Base-by-base conservation (phyloP, 768 basidiomycete genomes). In the Pseudohyphozyma bogoriensis region DNA sequence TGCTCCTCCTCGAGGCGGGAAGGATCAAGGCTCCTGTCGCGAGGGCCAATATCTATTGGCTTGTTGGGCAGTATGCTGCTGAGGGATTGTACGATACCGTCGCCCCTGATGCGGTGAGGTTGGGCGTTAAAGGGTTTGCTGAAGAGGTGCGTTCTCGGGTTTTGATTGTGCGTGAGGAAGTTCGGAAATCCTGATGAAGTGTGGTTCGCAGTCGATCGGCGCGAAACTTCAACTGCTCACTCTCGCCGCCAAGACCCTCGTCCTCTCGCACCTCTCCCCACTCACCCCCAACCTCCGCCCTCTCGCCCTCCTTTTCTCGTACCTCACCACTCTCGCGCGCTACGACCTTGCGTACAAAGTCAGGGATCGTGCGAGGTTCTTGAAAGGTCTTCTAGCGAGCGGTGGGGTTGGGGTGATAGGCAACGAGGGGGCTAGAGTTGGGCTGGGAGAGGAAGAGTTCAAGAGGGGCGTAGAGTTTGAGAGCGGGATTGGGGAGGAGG, bases 61-160 rank as follows among this genome's bases (percentile, higher is more conserved):
- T 96, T 1, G 89, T 90, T 0, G 92, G 93, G 0, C 89, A 95
- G 72, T 89, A 89, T 70, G 81, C 86, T 22, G 78, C 78, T 12
- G 62, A 60, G 31, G 58, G 55, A 9, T 4, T 60, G 32, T 11
- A 64, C 18, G 60, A 55, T 6, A 82, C 77, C 7, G 78, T 79
- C 87, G 88, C 88, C 84, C 89, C 93, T 1, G 95, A 99, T 71
- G 81, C 93, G 7, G 66, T 97, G 15, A 77, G 93, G n/a, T 85
- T 85, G 67, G 75, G 81, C 7, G 83, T 83, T 4, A 89, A 85
- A 72, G 77, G 79, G 0, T 93, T 95, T 70, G 72, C 67, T 4
- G 68, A 78, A 45, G 90, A 95, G 79, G 89, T 86, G 67, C 39
- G 75, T 65, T 16, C 6, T 1, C 29, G 31, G 10, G n/a, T 26